Evolutionary conservation across 805 yeast species (phyloP), one percentile per base, ranked within the genome.

Genomic region (Wickerhamiella alocasiicola): DNA sequence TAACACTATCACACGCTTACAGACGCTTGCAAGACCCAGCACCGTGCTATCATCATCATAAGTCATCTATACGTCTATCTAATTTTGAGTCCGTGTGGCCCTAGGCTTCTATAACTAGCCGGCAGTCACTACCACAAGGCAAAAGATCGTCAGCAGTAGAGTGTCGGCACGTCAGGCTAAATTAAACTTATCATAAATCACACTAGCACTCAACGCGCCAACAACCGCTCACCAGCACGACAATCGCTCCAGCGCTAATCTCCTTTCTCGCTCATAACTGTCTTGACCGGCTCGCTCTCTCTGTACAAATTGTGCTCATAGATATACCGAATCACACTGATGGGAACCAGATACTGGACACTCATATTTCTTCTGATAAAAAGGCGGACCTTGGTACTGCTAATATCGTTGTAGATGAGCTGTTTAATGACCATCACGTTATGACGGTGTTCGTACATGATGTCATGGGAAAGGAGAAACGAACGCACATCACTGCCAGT

Each of bases 401-500:
- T 75, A 53, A 91, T 91, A 63, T 91, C 98, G 61, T 91, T 91
- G 64, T 91, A 91, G 49, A 91, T 91, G 55, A 91, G 71, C 64
- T 91, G 98, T 57, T 87, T 91, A 59, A 91, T 88, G 31, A 88
- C 95, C 53, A 91, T 67, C 39, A 91, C 88, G 58, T 91, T 91
- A 52, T 88, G 54, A 41, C 96, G 70, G 57, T 91, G 96, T 62
- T 88, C 95, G 59, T 87, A 91, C 95, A 91, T 85, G 54, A 91
- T 81, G 59, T 91, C 98, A 62, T 91, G 98, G 39, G 91, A 76
- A 46, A 91, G 66, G 54, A 91, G 63, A 68, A 91, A 91, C 28
- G 85, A 76, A 54, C 98, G 72, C 39, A 91, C 98, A 62, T 91
- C 98, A 7, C 91, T 70, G 5, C 98, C 98, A 0, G 98, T 88